Conservation (phyloP, 371 early-diverging fungal species). For the Rhizopus microsporus region DNA sequence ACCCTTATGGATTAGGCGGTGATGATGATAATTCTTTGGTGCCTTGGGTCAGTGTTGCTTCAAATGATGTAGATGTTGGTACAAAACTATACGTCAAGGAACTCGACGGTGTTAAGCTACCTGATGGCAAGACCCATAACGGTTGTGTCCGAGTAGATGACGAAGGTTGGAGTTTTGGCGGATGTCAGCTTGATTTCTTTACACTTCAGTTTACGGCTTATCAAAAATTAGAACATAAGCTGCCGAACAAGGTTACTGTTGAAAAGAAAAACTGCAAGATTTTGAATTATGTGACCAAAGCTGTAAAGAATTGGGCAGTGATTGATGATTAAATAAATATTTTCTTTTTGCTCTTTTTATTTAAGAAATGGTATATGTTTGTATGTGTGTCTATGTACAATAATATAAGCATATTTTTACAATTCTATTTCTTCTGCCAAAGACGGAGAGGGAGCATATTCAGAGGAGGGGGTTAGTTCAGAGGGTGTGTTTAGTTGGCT, state of each 20-base stretch:
- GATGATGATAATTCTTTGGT: slow-evolving; percentile 33
- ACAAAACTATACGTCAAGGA: slow-evolving; percentile 50
- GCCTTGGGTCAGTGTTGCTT: slow-evolving; percentile 48
- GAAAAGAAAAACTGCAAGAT: slow-evolving; percentile 15
- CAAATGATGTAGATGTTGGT: slow-evolving; percentile 44
- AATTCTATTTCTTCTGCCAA: background rate
- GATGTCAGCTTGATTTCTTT: slow-evolving; percentile 52
- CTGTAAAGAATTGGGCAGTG: slow-evolving; percentile 30
- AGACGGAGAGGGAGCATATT: background rate
- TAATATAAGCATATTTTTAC: background rate
- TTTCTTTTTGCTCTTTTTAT: background rate
- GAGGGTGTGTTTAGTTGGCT: background rate
- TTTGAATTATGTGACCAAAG: slow-evolving; percentile 22
- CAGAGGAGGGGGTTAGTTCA: background rate
- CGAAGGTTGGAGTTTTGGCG: slow-evolving; percentile 54
- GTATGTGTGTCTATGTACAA: background rate
- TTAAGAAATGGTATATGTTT: background rate
- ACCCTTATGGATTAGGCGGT: slow-evolving; percentile 27
- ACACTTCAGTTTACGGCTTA: slow-evolving; percentile 27
- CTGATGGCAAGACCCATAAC: slow-evolving; percentile 48
- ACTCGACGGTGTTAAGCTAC: slow-evolving; percentile 45
- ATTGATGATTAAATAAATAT: slow-evolving; percentile 11
- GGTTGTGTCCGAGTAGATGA: slow-evolving; percentile 56
- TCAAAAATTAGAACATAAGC: slow-evolving; percentile 6
- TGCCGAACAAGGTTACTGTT: slow-evolving; percentile 26